Percentiles rank a stretch among this genome's conserved stretches.
These are phyloP conservation scores for Skeletonema potamos DNA, from an alignment of 108 stramenopile species.

Conservation along the genomic window DNA sequence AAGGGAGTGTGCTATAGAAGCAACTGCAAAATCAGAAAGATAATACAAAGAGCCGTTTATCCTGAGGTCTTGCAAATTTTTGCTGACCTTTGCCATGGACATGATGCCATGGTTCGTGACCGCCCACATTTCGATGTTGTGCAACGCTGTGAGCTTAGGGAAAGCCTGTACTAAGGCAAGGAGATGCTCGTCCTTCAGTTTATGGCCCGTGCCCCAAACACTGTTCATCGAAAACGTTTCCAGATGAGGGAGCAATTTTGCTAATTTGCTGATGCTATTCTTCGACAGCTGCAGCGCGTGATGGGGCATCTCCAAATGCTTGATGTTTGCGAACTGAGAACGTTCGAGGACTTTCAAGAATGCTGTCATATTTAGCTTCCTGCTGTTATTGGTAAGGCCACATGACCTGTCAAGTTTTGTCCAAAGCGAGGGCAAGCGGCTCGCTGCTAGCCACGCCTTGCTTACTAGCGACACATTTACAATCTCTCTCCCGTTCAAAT, in stretches of 20 bases:
- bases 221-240: background rate
- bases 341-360: slow-evolving; percentile 8
- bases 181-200: slow-evolving; percentile 6
- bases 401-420: background rate
- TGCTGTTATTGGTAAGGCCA: slow-evolving; percentile 12
- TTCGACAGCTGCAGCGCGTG: slow-evolving; percentile 14
- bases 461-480: background rate
- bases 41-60: slow-evolving; percentile 1
- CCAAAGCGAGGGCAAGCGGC: slow-evolving; percentile 21
- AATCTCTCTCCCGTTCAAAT: slow-evolving; percentile 17
- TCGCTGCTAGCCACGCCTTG: slow-evolving; percentile 26
- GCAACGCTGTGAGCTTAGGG: background rate
- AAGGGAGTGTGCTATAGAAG: background rate
- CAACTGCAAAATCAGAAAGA: background rate
- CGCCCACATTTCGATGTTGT: slow-evolving; percentile 1
- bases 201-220: background rate
- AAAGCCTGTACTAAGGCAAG: background rate
- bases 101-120: background rate
- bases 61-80: background rate
- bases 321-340: slow-evolving; percentile 14
- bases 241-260: slow-evolving; percentile 6
- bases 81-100: background rate
- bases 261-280: background rate
- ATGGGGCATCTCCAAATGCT: slow-evolving; percentile 1
- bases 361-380: slow-evolving; percentile 11